Conservation (phyloP, 805 yeast species). For the Wickerhamiella qilinensis region DNA sequence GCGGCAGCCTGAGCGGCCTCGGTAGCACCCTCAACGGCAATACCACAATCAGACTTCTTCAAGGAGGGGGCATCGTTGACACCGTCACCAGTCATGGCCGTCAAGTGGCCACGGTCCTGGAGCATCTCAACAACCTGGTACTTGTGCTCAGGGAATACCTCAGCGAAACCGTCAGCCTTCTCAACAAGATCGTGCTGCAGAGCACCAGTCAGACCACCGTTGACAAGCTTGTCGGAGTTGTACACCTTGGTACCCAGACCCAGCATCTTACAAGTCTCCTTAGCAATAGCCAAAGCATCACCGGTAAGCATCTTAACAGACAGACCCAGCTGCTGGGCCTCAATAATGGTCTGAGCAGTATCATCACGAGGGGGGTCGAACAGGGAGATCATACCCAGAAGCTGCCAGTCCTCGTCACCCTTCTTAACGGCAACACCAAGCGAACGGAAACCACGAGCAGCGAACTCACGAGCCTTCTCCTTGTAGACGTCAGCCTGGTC, state of each 20-base stretch:
- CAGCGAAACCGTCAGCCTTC: slow-evolving; percentile 97
- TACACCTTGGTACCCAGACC: slow-evolving; percentile 92
- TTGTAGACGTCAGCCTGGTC: slow-evolving; percentile 88
- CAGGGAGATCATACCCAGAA: slow-evolving; percentile 94
- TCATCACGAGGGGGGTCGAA: slow-evolving; percentile 99
- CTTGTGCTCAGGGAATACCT: slow-evolving; percentile 97
- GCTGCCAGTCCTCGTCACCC: slow-evolving; percentile 98
- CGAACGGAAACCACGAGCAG: slow-evolving; percentile 96
- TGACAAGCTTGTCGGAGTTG: slow-evolving; percentile 93
- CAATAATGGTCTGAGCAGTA: slow-evolving; percentile 87
- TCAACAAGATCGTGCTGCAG: slow-evolving; percentile 95
- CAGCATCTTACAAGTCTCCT: slow-evolving; percentile 96
- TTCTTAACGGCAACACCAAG: slow-evolving; percentile 98
- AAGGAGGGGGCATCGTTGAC: slow-evolving; percentile 95
- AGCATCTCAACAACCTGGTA: slow-evolving; percentile 89
- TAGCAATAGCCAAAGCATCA: slow-evolving; percentile 98
- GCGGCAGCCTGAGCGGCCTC: slow-evolving; percentile 97
- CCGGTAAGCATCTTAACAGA: slow-evolving; percentile 97
- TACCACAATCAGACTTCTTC: slow-evolving; percentile 93
- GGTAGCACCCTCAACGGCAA: slow-evolving; percentile 96
- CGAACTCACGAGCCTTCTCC: slow-evolving; percentile 94
- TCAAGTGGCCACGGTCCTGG: slow-evolving; percentile 91
- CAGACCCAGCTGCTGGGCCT: slow-evolving; percentile 84
- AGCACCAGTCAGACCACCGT: slow-evolving; percentile 94
- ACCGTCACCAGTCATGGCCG: slow-evolving; percentile 99